Base-by-base conservation (phyloP, 2,329 filamentous ascomycete species). In the Penicillium janthinellum region DNA sequence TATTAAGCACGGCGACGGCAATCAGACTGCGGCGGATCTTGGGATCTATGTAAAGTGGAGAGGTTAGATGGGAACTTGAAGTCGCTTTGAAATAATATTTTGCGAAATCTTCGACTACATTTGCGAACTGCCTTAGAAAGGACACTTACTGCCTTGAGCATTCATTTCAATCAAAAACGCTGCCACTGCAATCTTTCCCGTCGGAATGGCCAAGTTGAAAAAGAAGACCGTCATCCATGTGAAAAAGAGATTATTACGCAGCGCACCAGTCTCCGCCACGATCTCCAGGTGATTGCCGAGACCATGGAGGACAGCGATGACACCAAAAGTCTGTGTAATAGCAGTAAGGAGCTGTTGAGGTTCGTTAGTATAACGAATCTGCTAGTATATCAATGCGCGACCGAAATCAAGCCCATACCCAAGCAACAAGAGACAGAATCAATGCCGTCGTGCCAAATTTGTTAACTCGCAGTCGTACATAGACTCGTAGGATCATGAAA, bases 221-320 rank as follows among this genome's bases (percentile, higher is more conserved):
- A 67, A 67, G 20, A 67, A 67, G 15, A 67, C 64, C 15, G 65
- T 67, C 31, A 66, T 60, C 65, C 65, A 67, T 20, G 65, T 67
- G 51, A 59, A 67, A 12, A 66, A 51, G 28, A 67, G 62, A 49
- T 64, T 66, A 34, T 67, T 64, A 10, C 56, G 54, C 38, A 66
- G 47, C 47, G 62, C 37, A 35, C 65, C 65, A 15, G 54, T 51
- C 58, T 61, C 34, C 4, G 3, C 15, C n/a, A 67, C 56, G 50
- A 57, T 6, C 2, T 56, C 56, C 20, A 67, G 57, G 20, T 66
- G 60, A 39, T 67, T 67, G 25, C 65, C 65, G 5, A 67, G 57
- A 17, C 65, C 65, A 12, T 67, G 64, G 6, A 66, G 59, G 41
- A 62, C 52, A 11, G 65, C 59, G 7, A 67, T 47, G 14, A 66